These are phyloP conservation scores for Catunica adiposa DNA, from an alignment of 2,329 filamentous ascomycete species.

Conservation along the genomic window DNA sequence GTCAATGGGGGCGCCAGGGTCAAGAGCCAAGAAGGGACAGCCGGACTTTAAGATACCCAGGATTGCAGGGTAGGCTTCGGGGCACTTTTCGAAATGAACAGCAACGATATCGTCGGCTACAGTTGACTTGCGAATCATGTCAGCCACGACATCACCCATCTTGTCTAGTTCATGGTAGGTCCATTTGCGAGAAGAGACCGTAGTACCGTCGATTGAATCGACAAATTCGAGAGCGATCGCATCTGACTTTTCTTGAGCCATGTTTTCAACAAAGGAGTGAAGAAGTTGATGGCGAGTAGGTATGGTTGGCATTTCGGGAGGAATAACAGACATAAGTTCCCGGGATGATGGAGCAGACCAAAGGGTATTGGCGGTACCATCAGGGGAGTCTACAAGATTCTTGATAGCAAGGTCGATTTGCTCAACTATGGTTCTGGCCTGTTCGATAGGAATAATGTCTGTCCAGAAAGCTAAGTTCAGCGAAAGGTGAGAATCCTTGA, in stretches of 20 bases:
- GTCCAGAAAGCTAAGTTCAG: conserved; percentile 51
- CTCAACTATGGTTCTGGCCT: conserved; percentile 47
- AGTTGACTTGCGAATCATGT: conserved; percentile 38
- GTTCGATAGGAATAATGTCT: conserved; percentile 48
- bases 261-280: conserved; percentile 62
- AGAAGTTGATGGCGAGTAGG: conserved; percentile 42
- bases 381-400: conserved; percentile 36
- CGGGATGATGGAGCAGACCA: conserved; percentile 16
- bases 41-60: conserved; percentile 70
- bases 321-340: conserved; percentile 45
- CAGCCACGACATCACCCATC: conserved; percentile 56
- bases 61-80: conserved; percentile 69
- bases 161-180: conserved; percentile 56
- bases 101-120: conserved; percentile 47
- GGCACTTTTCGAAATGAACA: conserved; percentile 70
- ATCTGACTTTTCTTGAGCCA: conserved; percentile 37
- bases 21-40: conserved; percentile 65
- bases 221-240: conserved; percentile 63
- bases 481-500: conserved; percentile 31
- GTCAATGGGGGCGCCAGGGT: conserved; percentile 53
- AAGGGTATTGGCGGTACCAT: conserved; percentile 26
- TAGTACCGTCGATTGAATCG: conserved; percentile 30
- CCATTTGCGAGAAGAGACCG: conserved; percentile 33
- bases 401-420: conserved; percentile 57
- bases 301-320: conserved; percentile 42